These are phyloP conservation scores for Fusarium piperis DNA, from an alignment of 2,329 filamentous ascomycete genomes.

Conservation along the genomic window DNA sequence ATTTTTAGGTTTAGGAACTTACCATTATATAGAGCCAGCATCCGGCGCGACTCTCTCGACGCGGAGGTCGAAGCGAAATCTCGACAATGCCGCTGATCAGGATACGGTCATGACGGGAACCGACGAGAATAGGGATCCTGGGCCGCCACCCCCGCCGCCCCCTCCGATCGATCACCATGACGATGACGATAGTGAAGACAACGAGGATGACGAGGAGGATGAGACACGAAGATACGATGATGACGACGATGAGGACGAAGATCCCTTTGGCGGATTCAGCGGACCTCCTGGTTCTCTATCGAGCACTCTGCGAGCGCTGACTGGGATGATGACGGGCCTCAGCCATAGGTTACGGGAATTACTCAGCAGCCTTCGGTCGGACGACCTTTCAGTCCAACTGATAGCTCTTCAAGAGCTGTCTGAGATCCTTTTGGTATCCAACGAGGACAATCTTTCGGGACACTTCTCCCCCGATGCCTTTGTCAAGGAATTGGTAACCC, in stretches of 20 bases:
- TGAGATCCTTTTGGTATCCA: conserved; percentile 91
- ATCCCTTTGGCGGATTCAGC: conserved; percentile 73
- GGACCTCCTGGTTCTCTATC: conserved; percentile 72
- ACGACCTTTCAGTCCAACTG: conserved; percentile 88
- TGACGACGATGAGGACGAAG: conserved; percentile 72
- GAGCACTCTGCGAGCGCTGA: conserved; percentile 84
- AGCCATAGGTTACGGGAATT: conserved; percentile 82
- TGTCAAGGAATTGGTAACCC: conserved; percentile 88
- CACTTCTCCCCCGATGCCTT: conserved; percentile 95
- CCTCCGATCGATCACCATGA: conserved; percentile 47
- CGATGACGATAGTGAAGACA: conserved; percentile 51
- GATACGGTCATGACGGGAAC: conserved; percentile 78
- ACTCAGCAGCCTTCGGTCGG: conserved; percentile 78
- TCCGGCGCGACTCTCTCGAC: conserved; percentile 51
- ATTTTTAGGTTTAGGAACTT: conserved; percentile 13
- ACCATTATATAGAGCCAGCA: conserved; percentile 44
- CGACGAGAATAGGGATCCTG: conserved; percentile 61
- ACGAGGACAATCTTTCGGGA: conserved; percentile 94
- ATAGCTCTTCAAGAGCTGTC: conserved; percentile 94
- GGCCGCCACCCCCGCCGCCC: conserved; percentile 56
- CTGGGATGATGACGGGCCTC: conserved; percentile 90
- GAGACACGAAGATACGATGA: conserved; percentile 58
- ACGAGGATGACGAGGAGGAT: conserved; percentile 47
- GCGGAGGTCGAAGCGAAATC: conserved; percentile 64
- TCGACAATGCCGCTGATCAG: conserved; percentile 62